Base-by-base conservation (phyloP, 192 early-diverging fungal species). In the Backusella mclennaniae region DNA sequence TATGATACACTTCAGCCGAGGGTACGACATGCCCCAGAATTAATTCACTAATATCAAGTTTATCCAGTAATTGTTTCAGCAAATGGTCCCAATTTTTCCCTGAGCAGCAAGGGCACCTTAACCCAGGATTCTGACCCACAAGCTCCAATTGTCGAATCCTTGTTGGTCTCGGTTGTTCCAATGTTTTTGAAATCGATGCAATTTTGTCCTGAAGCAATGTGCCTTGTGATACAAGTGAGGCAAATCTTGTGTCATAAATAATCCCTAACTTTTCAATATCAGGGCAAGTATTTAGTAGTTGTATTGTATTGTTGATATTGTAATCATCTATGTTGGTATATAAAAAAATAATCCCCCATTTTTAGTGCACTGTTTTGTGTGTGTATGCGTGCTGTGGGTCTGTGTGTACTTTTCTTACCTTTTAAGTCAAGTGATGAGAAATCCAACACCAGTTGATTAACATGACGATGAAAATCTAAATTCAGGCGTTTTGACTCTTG, bases 401-500 rank as follows among this genome's bases (percentile, higher is more conserved):
- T 56, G 53, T 56, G 53, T 56, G 21, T 56, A 26, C 7, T 49
- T 49, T 49, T 49, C 17, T 29, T 63, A 63, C 56, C 56, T 63
- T 63, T 63, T 63, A 63, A 63, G 56, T 63, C 56, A 63, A 63
- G 56, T 26, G 56, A 63, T 29, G 56, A 23, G 12, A 63, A 63
- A 26, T 63, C 56, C 12, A 63, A 63, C 23, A 63, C 23, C 23
- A 63, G 56, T 63, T 63, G 21, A 63, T 63, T 63, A 63, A 63
- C 56, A 63, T 63, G 56, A 63, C 56, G 56, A 63, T 63, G 56
- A 63, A 63, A 63, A 12, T 29, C 56, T 14, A 63, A 63, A 63
- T 63, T 63, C 56, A 63, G n/a, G 9, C 56, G 56, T 63, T 63
- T 63, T 63, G 56, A 63, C 26, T 63, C 56, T 31, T 63, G 21